Evolutionary conservation across 306 rosid genomes (phyloP), one percentile per base, ranked within the genome.

Genomic region (Lathyrus sativus): DNA sequence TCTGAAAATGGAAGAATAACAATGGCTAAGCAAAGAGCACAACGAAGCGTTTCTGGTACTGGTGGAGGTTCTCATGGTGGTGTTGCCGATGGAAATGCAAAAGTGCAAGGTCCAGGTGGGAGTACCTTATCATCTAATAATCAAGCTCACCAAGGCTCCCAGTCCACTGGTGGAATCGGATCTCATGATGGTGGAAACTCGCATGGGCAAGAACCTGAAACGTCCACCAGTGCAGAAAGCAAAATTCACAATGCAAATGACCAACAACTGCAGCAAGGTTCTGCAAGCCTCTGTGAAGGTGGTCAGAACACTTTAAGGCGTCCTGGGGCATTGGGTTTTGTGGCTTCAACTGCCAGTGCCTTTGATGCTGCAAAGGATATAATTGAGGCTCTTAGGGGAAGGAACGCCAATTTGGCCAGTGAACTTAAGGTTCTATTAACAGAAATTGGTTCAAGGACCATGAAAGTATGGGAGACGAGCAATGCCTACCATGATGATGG

Each of bases 401-500:
- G n/a, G n/a, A n/a, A n/a, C n/a, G n/a, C n/a, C n/a, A n/a, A n/a
- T n/a, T n/a, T n/a, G n/a, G n/a, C n/a, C n/a, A n/a, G n/a, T n/a
- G n/a, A n/a, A n/a, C n/a, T n/a, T n/a, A n/a, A n/a, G n/a, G n/a
- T n/a, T n/a, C n/a, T n/a, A n/a, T n/a, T n/a, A n/a, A n/a, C n/a
- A n/a, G n/a, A n/a, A n/a, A n/a, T n/a, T n/a, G n/a, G n/a, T n/a
- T n/a, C n/a, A n/a, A n/a, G n/a, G n/a, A n/a, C n/a, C n/a, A n/a
- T n/a, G n/a, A 1, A 92, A 80, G 75, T 86, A 96, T 67, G 98
- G 98, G 75, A 87, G 96, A 82, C 91, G 98, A 76, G 83, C 95
- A 59, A 83, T 89, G 91, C 96, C 97, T 74, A 79, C 95, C 64
- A 91, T 91, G 98, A 86, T 92, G 91, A 76, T 84, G 87, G 98